A percentile compares a stretch with the other conserved stretches of the same genome.
Conservation (phyloP, 2,329 filamentous ascomycete genomes). For the Ophioceras dolichostomum region DNA sequence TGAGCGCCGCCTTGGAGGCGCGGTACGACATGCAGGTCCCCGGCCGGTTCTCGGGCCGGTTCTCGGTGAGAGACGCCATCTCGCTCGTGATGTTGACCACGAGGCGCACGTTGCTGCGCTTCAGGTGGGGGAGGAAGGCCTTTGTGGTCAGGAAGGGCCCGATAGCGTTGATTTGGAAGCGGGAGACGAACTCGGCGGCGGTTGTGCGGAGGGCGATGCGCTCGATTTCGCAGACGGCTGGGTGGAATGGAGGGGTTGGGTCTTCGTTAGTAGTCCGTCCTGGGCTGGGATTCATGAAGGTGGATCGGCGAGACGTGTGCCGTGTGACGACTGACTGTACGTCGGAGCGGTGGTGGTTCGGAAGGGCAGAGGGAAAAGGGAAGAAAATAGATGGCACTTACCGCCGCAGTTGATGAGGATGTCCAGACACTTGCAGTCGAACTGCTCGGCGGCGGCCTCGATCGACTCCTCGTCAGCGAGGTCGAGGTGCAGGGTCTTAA, state of each 20-base stretch:
- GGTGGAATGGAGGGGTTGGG: not conserved
- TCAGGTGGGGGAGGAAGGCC: constrained; percentile 3
- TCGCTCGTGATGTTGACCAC: constrained; percentile 4
- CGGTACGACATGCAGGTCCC: constrained; percentile 2
- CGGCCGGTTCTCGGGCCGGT: constrained; percentile 2
- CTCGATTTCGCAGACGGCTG: constrained; percentile 3
- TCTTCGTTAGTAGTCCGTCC: too few species aligned
- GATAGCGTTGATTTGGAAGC: constrained; percentile 2
- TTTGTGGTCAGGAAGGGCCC: constrained; percentile 3
- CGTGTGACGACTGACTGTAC: too few species aligned
- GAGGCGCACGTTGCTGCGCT: constrained; percentile 1
- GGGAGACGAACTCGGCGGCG: constrained; percentile 1
- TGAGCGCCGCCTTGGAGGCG: constrained; percentile 22
- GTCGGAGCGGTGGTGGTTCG: too few species aligned
- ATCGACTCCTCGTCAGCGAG: constrained; percentile 4
- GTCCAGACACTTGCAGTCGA: constrained; percentile 1
- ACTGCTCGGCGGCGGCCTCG: constrained; percentile 1
- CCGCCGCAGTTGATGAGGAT: constrained; percentile 5
- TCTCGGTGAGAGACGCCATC: constrained; percentile 3
- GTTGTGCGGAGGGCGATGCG: constrained; percentile 1
- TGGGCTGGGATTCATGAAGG: too few species aligned
- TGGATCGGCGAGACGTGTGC: too few species aligned
- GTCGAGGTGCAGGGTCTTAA: constrained; percentile 3
- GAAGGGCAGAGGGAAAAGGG: too few species aligned
- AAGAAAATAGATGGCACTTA: constrained; percentile 1